These are phyloP conservation scores for Dendrobium officinale DNA, from an alignment of 106 monocot genomes.

Conservation along the genomic window DNA sequence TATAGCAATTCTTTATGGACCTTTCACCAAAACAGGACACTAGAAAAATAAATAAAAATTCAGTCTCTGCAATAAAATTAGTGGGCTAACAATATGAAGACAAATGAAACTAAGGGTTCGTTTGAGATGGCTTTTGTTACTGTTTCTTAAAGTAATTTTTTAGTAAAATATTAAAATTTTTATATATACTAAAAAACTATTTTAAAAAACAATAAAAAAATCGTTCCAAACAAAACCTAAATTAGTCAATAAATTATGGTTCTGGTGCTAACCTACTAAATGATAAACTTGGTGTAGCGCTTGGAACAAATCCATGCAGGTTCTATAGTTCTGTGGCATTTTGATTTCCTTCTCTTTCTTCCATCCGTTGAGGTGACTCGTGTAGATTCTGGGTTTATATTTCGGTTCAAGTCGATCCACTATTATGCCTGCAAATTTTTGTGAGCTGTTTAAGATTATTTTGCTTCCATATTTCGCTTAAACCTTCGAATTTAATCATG, in stretches of 20 bases:
- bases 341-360: not conserved
- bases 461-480: too few relatives aligned
- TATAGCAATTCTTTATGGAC: not conserved
- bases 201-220: too few relatives aligned
- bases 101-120: too few relatives aligned
- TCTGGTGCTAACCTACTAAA: not conserved
- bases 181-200: too few relatives aligned
- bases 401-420: conserved; percentile 7
- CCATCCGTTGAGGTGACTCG: not conserved
- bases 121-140: too few relatives aligned
- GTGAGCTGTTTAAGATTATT: not conserved
- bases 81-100: too few relatives aligned
- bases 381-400: not conserved
- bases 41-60: not conserved
- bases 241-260: not conserved
- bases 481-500: too few relatives aligned
- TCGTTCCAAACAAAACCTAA: not conserved
- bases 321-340: conserved; percentile 6
- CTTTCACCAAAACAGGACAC: not conserved
- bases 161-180: too few relatives aligned
- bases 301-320: conserved; percentile 2
- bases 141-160: too few relatives aligned
- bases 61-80: not conserved
- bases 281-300: not conserved
- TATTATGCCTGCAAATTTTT: conserved; percentile 2